Evolutionary conservation across 176 grass and related monocot genomes (phyloP), one percentile per base, ranked within the genome.

Genomic region (Calamus simplicifolius): DNA sequence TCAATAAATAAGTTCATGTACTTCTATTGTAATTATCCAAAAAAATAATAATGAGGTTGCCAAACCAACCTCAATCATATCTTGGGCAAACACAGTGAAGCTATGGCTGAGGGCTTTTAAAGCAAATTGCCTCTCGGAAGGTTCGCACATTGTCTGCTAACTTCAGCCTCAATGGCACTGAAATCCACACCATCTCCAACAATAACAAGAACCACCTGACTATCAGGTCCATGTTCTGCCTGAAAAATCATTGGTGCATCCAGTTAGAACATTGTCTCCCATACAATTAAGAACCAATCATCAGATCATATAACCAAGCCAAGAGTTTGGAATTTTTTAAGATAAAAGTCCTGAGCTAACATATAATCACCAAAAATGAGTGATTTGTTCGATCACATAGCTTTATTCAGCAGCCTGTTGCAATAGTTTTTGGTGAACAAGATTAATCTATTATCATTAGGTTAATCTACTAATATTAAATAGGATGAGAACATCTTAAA

Each of bases 161-260:
- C 77, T 83, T 97, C 84, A 74, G 75, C 78, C 60, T 88, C 75
- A 43, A 92, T 97, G 58, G 78, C 72, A 68, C 48, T 66, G 59
- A 92, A 59, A 83, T 92, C 52, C 56, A 91, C 81, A 67, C 72
- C 84, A 48, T 91, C 83, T 73, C 93, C 93, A 28, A 81, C 83
- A 70, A 91, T 56, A 30, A 91, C 87, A 52, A 97, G 79, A 82
- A 88, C 87, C 54, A 97, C 93, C 55, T 97, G 93, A 80, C 87
- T 97, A 66, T 97, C 92, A 50, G 92, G 92, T 18, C 92, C 92
- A 69, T 97, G 92, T 62, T 97, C 92, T 29, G 92, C 92, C 92
- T 97, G 77, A 62, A 66, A 81, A 73, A 26, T 67, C 61, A 51
- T 16, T 27, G 12, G 19, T 51, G 6, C 16, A 55, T 14, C 25